Base-by-base conservation (phyloP, 352 stramenopile species). In the Phytophthora pseudosyringae region DNA sequence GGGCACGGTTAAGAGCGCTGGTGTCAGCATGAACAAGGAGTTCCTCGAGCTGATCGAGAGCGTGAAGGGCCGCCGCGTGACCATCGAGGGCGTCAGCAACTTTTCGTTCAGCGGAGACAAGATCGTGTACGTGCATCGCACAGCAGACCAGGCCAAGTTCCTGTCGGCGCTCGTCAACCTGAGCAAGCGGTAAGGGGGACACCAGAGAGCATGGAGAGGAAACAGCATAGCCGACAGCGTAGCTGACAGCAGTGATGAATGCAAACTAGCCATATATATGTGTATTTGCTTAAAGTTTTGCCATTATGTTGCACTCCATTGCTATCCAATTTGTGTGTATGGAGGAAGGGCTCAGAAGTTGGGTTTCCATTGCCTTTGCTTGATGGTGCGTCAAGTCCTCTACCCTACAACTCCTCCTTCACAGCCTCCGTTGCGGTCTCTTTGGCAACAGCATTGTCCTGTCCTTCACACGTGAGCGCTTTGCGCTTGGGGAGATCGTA, bases 61-160 rank as follows among this genome's bases (percentile, higher is more conserved):
- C 40, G 87, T 95, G 41, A 87, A 90, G 66, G 83, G 83, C 47
- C 82, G 78, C 43, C 81, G 79, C 35, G 83, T 95, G 29, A 89
- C 79, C 45, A 94, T 95, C 51, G 87, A 95, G 50, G 87, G 87
- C 26, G 87, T 95, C 13, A 94, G 85, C 81, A 95, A 93, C 74
- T 95, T 91, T 33, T 94, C 85, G 5, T 95, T 95, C 58, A 91
- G 81, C 48, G 82, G 83, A 16, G 83, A 95, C 81, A 95, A 95
- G 65, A 93, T 95, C 64, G 85, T 93, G 58, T 95, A 95, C 60
- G 86, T 95, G 47, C 87, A 95, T 61, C 87, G 87, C 11, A 95
- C 85, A 28, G 87, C 85, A n/a, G 87, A 95, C 72, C 87, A 95
- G 62, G 87, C 87, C 64, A 95, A 95, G 80, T 92, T 95, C 60